Base-by-base conservation (phyloP, 371 early-diverging fungal species). In the Syncephalastrum racemosum region DNA sequence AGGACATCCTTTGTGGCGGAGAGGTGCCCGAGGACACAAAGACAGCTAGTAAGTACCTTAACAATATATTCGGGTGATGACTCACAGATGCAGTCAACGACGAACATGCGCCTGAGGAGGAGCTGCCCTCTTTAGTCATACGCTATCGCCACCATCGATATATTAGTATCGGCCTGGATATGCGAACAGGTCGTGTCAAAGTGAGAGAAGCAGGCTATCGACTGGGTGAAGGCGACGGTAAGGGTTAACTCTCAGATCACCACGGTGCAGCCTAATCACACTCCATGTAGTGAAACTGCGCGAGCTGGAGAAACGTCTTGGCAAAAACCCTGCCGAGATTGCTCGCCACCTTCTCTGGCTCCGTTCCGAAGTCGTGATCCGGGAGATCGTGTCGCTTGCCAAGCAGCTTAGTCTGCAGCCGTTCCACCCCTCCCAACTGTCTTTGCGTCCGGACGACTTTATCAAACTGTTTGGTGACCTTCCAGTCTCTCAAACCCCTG, bases 201-300 rank as follows among this genome's bases (percentile, higher is more conserved):
- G 81, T 77, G 14, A 70, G 72, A 3, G 84, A 82, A 43, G 68
- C 79, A 15, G 79, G 79, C 23, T 72, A 72, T 24, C 65, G 76
- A 4, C 67, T 69, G 7, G 74, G 77, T 27, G 82, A 81, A 59
- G 76, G 76, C 13, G 81, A 84, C 62, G 72, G 81, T 81, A 75
- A 73, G 71, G 46, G 12, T 19, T 42, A 7, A n/a, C 15, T 36
- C 1, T 8, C 16, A 31, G 7, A 6, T 14, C 8, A 13, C 42
- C 14, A 36, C 47, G 16, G 44, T 16, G 41, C 15, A 48, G n/a
- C 4, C 40, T 19, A 5, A 2, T 46, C 14, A 39, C 48, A 27
- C 50, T 42, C 19, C 16, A 7, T 18, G 3, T 59, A 76, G 72
- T 60, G 20, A 78, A 75, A 65, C 47, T 79, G 40, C 56, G 62